These are phyloP conservation scores for Ceratocystis lukuohia DNA, from an alignment of 2,329 filamentous ascomycete genomes.

Conservation along the genomic window DNA sequence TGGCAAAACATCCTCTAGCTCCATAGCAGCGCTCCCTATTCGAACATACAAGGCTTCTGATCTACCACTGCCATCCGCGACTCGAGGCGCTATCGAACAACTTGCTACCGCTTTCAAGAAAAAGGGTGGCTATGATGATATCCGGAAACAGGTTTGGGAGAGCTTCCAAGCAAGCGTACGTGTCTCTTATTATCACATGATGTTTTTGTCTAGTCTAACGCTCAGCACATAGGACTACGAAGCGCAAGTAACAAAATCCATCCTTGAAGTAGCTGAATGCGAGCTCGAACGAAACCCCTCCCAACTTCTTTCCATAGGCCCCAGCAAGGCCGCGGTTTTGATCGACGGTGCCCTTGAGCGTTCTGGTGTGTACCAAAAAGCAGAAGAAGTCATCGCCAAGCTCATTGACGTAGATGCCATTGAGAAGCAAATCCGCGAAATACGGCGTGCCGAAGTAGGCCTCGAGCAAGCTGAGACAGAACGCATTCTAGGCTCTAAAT, in stretches of 20 bases:
- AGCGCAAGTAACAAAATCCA: constrained; percentile 48
- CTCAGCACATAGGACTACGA: constrained; percentile 48
- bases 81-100: constrained; percentile 58
- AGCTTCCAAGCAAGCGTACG: constrained; percentile 58
- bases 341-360: constrained; percentile 68
- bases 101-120: constrained; percentile 75
- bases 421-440: constrained; percentile 54
- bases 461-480: constrained; percentile 55
- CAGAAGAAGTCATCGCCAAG: constrained; percentile 51
- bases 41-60: constrained; percentile 59
- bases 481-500: constrained; percentile 51
- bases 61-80: constrained; percentile 58
- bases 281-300: constrained; percentile 64
- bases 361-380: constrained; percentile 60
- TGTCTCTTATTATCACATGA: neutral
- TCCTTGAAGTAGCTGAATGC: constrained; percentile 55
- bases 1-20: neutral
- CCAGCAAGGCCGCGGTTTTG: constrained; percentile 58
- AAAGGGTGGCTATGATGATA: constrained; percentile 67
- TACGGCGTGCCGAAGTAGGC: constrained; percentile 55
- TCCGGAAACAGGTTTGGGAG: constrained; percentile 65
- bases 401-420: constrained; percentile 57
- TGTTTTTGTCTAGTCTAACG: neutral
- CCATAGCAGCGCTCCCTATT: constrained; percentile 14
- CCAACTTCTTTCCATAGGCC: constrained; percentile 58